These are phyloP conservation scores for Leptographium lundbergii DNA, from an alignment of 2,329 filamentous ascomycete species.

Conservation along the genomic window DNA sequence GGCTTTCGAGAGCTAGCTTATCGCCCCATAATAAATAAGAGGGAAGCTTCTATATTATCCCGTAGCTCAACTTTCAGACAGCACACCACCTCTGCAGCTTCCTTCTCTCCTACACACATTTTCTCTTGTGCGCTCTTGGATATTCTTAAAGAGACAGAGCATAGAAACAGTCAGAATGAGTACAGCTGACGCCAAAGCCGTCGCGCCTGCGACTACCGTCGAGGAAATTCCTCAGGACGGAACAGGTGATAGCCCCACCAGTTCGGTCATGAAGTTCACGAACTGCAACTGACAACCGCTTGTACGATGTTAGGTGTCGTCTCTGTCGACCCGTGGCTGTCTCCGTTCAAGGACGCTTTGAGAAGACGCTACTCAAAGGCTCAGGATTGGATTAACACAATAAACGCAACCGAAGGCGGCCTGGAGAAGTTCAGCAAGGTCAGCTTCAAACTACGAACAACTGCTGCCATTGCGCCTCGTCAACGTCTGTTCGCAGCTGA, in stretches of 20 bases:
- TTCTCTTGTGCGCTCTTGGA: neutral
- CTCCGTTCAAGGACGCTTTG: conserved; percentile 69
- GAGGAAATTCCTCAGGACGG: conserved; percentile 10
- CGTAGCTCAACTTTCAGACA: neutral
- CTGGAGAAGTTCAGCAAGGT: conserved; percentile 84
- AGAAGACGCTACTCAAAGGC: conserved; percentile 66
- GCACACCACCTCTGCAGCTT: neutral
- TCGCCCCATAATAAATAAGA: neutral
- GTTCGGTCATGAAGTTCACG: conserved; percentile 1
- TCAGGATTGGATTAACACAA: conserved; percentile 74
- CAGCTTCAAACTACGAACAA: conserved; percentile 13
- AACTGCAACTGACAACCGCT: neutral
- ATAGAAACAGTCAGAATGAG: neutral
- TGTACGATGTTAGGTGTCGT: conserved; percentile 54
- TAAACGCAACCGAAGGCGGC: conserved; percentile 75
- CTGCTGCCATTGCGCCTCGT: neutral
- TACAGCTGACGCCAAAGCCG: neutral
- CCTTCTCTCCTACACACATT: neutral
- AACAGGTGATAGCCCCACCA: conserved; percentile 7
- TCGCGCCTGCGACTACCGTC: neutral
- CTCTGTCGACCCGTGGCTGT: conserved; percentile 78
- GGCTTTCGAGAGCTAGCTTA: neutral
- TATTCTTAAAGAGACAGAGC: neutral
- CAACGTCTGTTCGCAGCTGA: neutral
- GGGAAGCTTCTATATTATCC: neutral